Evolutionary conservation across 768 basidiomycete species (phyloP), one percentile per base, ranked within the genome.

Genomic region (Crassisporium funariophilum): DNA sequence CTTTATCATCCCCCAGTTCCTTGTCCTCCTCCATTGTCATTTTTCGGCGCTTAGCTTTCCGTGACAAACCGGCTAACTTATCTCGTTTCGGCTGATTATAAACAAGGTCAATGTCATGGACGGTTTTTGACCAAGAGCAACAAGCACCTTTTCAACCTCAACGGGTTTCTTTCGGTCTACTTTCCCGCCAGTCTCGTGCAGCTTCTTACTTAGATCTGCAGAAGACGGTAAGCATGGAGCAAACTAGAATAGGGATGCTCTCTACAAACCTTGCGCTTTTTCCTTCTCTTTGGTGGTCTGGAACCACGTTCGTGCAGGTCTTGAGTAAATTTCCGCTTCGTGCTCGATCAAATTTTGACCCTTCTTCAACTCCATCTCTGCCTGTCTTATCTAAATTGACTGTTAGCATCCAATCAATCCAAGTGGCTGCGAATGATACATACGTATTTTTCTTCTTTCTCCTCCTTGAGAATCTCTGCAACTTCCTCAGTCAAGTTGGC

Each of bases 221-320:
- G 29, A 17, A 5, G 13, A 13, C 17, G 17, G 38, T 34, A 21
- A n/a, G 38, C 41, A 23, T n/a, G 24, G 13, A 16, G 17, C 44
- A 24, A 46, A 22, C 4, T 31, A 24, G 20, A 41, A 24, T 24
- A 34, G 31, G 33, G 42, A 34, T 31, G 9, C 6, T 34, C 29
- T 36, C 16, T 10, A 46, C 64, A 33, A 52, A 95, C 94, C 86
- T 81, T 86, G 82, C 4, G 92, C 78, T 49, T 79, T 81, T 52
- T 75, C 67, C 71, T 89, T 98, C 58, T 97, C 92, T 64, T 86
- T 88, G 46, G 77, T 74, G 7, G 78, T 83, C 69, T 98, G 97
- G 78, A 99, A 99, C 97, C 97, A 99, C n/a, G 94, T 98, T 57
- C 95, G 79, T 13, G 93, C 92, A 4, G 97, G 97, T 47, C 95